These are phyloP conservation scores for Erysiphe neolycopersici DNA, from an alignment of 2,329 filamentous ascomycete genomes.

Conservation along the genomic window DNA sequence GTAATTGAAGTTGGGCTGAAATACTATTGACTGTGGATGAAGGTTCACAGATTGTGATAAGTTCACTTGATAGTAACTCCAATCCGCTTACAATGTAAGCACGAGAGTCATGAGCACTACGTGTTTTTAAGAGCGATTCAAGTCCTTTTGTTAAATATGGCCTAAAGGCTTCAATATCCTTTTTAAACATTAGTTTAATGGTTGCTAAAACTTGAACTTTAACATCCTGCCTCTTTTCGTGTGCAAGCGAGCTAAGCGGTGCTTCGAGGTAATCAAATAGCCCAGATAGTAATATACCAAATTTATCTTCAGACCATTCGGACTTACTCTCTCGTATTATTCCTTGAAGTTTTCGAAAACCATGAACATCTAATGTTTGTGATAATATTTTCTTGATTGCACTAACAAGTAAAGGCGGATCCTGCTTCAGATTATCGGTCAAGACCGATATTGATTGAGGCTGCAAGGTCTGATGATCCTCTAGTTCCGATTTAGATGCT, in stretches of 20 bases:
- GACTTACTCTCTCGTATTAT: slow-evolving; percentile 40
- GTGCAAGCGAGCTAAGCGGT: slow-evolving; percentile 23
- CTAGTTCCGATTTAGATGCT: no score
- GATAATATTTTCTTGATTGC: slow-evolving; percentile 47
- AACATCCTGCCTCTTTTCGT: slow-evolving; percentile 42
- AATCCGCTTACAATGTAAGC: slow-evolving; percentile 49
- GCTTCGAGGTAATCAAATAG: slow-evolving; percentile 48
- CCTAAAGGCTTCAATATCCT: slow-evolving; percentile 36
- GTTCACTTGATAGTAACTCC: slow-evolving; percentile 45
- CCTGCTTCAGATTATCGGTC: slow-evolving; percentile 29
- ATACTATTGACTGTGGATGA: slow-evolving; percentile 31
- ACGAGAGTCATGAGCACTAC: slow-evolving; percentile 37
- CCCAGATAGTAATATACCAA: slow-evolving; percentile 37
- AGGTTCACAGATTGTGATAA: slow-evolving; percentile 37
- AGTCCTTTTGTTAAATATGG: slow-evolving; percentile 42
- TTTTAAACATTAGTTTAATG: slow-evolving; percentile 43
- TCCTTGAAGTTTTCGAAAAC: slow-evolving; percentile 53
- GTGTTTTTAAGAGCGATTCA: slow-evolving; percentile 36
- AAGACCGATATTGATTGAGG: slow-evolving; percentile 9
- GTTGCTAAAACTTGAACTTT: slow-evolving; percentile 51
- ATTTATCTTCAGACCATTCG: slow-evolving; percentile 38
- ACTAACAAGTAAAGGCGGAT: slow-evolving; percentile 38
- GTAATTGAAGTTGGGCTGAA: slow-evolving; percentile 19
- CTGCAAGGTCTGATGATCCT: no score
- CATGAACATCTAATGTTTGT: slow-evolving; percentile 51